Evolutionary conservation across 352 stramenopile species (phyloP).

Genomic region (Globisporangium okanoganense): DNA sequence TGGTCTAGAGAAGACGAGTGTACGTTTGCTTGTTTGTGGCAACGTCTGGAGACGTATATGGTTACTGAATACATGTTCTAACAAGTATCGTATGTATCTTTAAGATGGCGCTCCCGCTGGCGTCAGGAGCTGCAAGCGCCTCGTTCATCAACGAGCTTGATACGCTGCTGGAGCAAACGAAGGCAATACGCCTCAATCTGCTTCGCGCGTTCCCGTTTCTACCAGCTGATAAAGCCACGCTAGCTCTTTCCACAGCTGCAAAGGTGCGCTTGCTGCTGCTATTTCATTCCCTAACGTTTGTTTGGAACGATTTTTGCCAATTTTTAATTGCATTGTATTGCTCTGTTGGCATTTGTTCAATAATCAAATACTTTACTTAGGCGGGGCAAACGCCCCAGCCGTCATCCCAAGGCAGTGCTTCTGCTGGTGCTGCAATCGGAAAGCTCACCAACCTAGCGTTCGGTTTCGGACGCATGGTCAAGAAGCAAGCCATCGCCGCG

Average conservation of each 20-base stretch:
- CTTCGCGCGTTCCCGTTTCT: conserved; percentile 65
- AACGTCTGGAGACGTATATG: not conserved
- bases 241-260: not conserved
- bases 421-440: conserved; percentile 37
- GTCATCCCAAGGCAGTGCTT: conserved; percentile 13
- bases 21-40: conserved; percentile 15
- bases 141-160: conserved; percentile 59
- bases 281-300: not conserved
- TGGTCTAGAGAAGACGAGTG: conserved; percentile 60
- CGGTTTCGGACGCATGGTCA: conserved; percentile 80
- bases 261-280: conserved; percentile 6
- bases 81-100: not conserved
- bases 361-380: not conserved
- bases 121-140: conserved; percentile 38
- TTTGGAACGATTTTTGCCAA: too few relatives aligned
- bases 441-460: conserved; percentile 80
- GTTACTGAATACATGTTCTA: not conserved
- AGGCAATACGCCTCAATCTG: conserved; percentile 42
- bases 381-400: not conserved
- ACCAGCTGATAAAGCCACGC: conserved; percentile 17
- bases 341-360: not conserved
- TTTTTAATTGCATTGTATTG: too few relatives aligned
- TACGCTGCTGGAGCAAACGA: conserved; percentile 43
- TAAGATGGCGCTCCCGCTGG: conserved; percentile 52
- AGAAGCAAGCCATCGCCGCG: conserved; percentile 79